Base-by-base conservation (phyloP, 2,329 filamentous ascomycete genomes). In the Claviceps capensis region DNA sequence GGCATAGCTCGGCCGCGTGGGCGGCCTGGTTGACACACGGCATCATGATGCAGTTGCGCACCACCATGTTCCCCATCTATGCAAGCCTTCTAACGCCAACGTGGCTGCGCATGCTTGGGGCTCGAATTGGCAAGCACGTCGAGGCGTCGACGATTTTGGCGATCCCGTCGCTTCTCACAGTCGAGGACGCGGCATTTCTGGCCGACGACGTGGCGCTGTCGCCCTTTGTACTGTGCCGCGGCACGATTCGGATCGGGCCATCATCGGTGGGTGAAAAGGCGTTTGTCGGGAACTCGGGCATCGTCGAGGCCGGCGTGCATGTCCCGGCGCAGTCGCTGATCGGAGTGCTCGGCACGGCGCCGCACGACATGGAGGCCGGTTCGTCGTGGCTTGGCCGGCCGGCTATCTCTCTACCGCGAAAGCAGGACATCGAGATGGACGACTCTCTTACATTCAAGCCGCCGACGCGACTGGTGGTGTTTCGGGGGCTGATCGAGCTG, bases 341-440 rank as follows among this genome's bases (percentile, higher is more conserved):
- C 16, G 57, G 55, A 13, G 58, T 58, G 11, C 53, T 59, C 16
- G 57, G 57, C 19, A 55, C 56, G 19, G 53, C 55, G 1, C 54
- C 55, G 30, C 38, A 36, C 6, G 26, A 56, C 23, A 58, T 59
- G 53, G 52, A 54, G 23, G 42, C 50, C 9, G 58, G 57, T 11
- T 55, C 57, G 2, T 58, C 58, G 4, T 59, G 57, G 57, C 58
- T 59, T 16, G 58, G 58, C 6, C 54, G 58, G 2, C 58, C 58
- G 13, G 49, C 58, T 5, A 59, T 59, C n/a, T 44, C 53, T 14
- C 53, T 58, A 1, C 57, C 58, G 9, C 57, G 58, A 6, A 52
- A 45, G 17, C 40, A 52, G 4, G 54, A 56, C 22, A 40, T 51
- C 36, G 41, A 50, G 34, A 52, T 55, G 13, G 58, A 59, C 45